Evolutionary conservation across 2,329 filamentous ascomycete genomes (phyloP).

Genomic region (Pestalotiopsis sp.): DNA sequence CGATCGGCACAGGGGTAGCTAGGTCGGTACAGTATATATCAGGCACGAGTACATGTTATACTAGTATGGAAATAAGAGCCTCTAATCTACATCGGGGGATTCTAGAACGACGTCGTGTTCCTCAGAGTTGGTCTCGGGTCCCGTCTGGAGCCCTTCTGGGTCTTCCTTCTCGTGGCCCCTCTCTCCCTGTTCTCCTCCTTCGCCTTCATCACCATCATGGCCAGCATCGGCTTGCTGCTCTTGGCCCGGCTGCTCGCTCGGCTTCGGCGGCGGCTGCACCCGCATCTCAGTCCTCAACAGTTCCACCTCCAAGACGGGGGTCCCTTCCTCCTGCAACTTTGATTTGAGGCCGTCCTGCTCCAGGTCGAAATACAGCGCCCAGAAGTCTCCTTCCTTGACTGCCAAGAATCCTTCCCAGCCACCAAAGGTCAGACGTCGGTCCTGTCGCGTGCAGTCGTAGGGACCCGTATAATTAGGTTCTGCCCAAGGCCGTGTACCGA

Average conservation of each 20-base stretch:
- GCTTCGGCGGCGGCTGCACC: slow-evolving; percentile 21
- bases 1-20: background rate
- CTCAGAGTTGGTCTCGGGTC: background rate
- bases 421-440: slow-evolving; percentile 49
- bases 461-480: slow-evolving; percentile 47
- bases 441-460: slow-evolving; percentile 53
- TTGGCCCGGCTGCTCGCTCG: background rate
- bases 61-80: background rate
- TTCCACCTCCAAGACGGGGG: slow-evolving; percentile 56
- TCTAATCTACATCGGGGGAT: slow-evolving; percentile 26
- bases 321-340: slow-evolving; percentile 44
- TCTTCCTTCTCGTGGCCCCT: slow-evolving; percentile 14
- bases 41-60: slow-evolving; percentile 4
- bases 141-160: background rate
- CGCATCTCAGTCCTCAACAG: slow-evolving; percentile 52
- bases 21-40: background rate
- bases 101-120: slow-evolving; percentile 16
- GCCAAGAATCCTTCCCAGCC: slow-evolving; percentile 53
- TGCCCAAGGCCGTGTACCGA: slow-evolving; percentile 43
- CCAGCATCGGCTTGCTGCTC: background rate
- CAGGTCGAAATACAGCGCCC: slow-evolving; percentile 48
- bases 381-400: slow-evolving; percentile 47
- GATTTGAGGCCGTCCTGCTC: slow-evolving; percentile 45
- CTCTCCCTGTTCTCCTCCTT: background rate
- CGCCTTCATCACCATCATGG: background rate